These are phyloP conservation scores for Populus tremula DNA, from an alignment of 345 rosid species.

Conservation along the genomic window DNA sequence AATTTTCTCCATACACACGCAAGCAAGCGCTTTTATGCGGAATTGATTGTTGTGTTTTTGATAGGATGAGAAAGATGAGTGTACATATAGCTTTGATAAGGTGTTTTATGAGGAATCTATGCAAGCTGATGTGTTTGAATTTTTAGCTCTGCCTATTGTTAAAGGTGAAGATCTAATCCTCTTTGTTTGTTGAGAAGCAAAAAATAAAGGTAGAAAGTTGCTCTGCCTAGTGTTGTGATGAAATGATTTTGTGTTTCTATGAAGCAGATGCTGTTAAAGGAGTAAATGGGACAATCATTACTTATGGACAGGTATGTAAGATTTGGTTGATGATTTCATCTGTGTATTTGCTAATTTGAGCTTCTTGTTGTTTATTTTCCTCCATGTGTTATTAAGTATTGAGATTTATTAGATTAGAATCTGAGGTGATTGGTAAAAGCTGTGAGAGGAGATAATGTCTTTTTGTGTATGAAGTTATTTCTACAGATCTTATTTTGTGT, in stretches of 20 bases:
- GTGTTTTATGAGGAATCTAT: slow-evolving; percentile 57
- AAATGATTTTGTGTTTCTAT: slow-evolving; percentile 2
- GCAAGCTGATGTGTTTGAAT: slow-evolving; percentile 61
- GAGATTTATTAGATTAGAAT: too few relatives aligned
- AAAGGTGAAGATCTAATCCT: slow-evolving; percentile 38
- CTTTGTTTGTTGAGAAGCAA: background rate
- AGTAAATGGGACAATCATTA: slow-evolving; percentile 75
- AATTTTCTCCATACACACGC: background rate
- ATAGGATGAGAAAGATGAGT: slow-evolving; percentile 71
- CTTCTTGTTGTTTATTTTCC: background rate
- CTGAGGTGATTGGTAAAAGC: too few relatives aligned
- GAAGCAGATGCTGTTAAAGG: slow-evolving; percentile 62
- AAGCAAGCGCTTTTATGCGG: background rate
- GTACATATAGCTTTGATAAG: slow-evolving; percentile 56
- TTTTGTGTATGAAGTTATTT: too few relatives aligned
- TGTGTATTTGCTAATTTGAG: background rate
- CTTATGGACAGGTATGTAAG: slow-evolving; percentile 78
- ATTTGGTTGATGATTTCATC: background rate
- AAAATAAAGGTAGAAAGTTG: too few relatives aligned
- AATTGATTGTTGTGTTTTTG: background rate
- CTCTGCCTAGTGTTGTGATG: background rate
- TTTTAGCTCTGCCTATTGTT: slow-evolving; percentile 67
- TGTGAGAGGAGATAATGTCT: too few relatives aligned
- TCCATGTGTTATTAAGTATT: too few relatives aligned
- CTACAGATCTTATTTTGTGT: too few relatives aligned